Conservation (phyloP, 441 rosid genomes). For the Eutrema salsugineum region DNA sequence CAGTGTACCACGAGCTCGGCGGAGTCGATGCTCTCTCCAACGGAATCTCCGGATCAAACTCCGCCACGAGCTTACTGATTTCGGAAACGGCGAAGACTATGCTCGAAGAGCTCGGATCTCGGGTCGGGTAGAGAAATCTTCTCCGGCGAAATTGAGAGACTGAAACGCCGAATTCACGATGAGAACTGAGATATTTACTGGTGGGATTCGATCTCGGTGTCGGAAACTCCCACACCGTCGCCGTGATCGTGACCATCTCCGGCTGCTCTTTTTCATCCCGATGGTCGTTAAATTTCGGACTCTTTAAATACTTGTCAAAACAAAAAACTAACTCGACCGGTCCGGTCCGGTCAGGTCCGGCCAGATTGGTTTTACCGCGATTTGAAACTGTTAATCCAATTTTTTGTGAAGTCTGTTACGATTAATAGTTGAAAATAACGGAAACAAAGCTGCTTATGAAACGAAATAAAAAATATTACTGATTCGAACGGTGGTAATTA, state of each 20-base stretch:
- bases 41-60: slow-evolving; percentile 63
- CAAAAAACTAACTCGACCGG: too few relatives aligned
- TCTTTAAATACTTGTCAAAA: too few relatives aligned
- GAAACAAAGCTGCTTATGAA: background rate
- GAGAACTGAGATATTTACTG: background rate
- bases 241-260: background rate
- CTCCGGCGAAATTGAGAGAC: slow-evolving; percentile 5
- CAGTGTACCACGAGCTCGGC: slow-evolving; percentile 83
- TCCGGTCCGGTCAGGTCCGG: background rate
- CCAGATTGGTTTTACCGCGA: background rate
- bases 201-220: background rate
- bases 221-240: background rate
- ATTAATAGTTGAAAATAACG: background rate
- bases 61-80: slow-evolving; percentile 29
- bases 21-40: slow-evolving; percentile 73
- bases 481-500: background rate
- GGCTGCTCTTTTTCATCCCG: background rate
- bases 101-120: background rate
- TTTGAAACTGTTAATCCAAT: background rate
- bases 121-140: background rate
- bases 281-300: background rate
- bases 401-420: background rate
- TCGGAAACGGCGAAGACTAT: slow-evolving; percentile 17
- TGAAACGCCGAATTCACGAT: background rate
- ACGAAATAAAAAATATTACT: background rate